Percentiles rank a stretch among this genome's conserved stretches.
Conservation (phyloP, 2,329 filamentous ascomycete species). For the Trichoderma sp. region DNA sequence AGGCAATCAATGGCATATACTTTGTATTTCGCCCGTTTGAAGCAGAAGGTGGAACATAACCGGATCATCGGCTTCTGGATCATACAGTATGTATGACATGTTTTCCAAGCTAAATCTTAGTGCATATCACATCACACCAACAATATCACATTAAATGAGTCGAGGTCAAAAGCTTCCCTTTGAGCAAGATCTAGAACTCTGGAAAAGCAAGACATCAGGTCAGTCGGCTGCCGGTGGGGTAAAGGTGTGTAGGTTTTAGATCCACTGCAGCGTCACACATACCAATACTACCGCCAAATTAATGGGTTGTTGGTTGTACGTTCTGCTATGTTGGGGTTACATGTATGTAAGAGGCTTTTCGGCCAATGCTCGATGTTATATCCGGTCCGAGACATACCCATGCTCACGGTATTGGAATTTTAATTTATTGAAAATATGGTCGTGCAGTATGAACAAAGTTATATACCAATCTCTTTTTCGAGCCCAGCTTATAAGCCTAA, state of each 20-base stretch:
- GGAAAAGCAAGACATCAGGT: neutral
- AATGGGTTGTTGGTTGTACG: neutral
- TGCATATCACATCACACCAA: neutral
- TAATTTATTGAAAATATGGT: neutral
- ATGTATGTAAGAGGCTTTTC: neutral
- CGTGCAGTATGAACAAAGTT: neutral
- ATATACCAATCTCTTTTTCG: neutral
- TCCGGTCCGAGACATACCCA: neutral
- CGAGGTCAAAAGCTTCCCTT: neutral
- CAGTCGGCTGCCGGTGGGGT: neutral
- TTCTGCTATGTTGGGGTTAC: neutral
- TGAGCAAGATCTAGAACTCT: neutral
- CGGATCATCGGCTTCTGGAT: constrained; percentile 6
- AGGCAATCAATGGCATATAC: neutral
- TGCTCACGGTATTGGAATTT: neutral
- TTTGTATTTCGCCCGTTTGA: neutral
- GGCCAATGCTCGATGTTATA: neutral
- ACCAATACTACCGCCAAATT: neutral
- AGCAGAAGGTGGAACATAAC: neutral
- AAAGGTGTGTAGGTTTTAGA: neutral
- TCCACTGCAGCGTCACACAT: neutral
- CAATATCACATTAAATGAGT: neutral
- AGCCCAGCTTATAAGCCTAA: neutral
- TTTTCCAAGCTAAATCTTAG: neutral
- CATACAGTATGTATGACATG: neutral